A percentile compares a stretch with the other conserved stretches of the same genome.
Evolutionary conservation across 176 grass and related monocot genomes (phyloP).

Genomic region (Zizania latifolia): DNA sequence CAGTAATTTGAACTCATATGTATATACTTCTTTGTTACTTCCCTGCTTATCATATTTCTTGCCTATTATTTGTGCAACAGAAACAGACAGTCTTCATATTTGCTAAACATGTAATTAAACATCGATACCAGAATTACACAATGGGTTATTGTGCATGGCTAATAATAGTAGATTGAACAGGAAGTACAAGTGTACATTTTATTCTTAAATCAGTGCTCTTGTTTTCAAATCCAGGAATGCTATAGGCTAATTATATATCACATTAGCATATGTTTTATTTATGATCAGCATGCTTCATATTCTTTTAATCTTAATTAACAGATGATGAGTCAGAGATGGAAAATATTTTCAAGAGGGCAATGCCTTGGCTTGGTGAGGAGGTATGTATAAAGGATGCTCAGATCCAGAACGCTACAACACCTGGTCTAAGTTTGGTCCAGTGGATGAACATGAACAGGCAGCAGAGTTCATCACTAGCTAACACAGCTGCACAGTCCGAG

Average conservation of each 20-base stretch:
- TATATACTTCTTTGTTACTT: not conserved
- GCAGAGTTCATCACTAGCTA: slow-evolving; percentile 62
- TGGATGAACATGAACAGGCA: slow-evolving; percentile 99
- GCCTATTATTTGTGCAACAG: not conserved
- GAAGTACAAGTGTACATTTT: not conserved
- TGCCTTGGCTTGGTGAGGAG: slow-evolving; percentile 98
- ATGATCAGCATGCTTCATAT: slow-evolving; percentile 1
- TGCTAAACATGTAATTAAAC: not conserved
- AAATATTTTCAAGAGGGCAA: slow-evolving; percentile 86
- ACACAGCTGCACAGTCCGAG: slow-evolving; percentile 52
- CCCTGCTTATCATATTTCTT: not conserved
- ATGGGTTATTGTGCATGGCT: not conserved
- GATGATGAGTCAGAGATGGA: slow-evolving; percentile 93
- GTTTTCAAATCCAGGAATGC: not conserved
- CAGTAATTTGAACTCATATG: not conserved
- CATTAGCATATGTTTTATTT: not conserved
- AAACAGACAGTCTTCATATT: not conserved
- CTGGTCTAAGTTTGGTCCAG: slow-evolving; percentile 86
- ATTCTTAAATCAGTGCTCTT: not conserved
- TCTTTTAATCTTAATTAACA: slow-evolving; percentile 41
- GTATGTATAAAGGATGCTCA: slow-evolving; percentile 84
- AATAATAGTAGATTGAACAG: not conserved
- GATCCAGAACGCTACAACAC: slow-evolving; percentile 68
- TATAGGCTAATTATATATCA: not conserved
- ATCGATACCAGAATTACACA: not conserved